These are phyloP conservation scores for Cocos nucifera DNA, from an alignment of 176 grass and related monocot genomes.

Conservation along the genomic window DNA sequence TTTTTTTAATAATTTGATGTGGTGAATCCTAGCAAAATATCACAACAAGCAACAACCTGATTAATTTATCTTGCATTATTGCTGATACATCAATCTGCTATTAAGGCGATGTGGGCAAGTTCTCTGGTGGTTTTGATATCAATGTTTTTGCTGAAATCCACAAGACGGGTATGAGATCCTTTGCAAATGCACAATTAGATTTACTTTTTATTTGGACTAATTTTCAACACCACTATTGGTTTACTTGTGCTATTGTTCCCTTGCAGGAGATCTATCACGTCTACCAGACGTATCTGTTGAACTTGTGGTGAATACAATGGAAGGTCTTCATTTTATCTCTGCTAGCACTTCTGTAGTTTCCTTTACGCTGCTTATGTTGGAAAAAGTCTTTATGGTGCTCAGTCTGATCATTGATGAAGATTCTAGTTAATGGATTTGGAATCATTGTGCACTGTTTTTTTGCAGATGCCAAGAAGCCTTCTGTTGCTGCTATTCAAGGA, in stretches of 20 bases:
- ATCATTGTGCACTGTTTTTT: not conserved
- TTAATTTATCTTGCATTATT: no score
- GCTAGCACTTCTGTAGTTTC: not conserved
- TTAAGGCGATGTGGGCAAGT: conserved; percentile 53
- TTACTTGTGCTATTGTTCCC: conserved; percentile 5
- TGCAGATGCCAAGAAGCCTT: conserved; percentile 74
- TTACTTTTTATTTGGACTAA: not conserved
- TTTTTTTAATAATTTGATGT: no score
- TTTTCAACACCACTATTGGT: not conserved
- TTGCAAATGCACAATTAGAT: not conserved
- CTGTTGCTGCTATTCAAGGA: conserved; percentile 86
- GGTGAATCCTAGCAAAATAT: no score
- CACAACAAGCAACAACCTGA: no score
- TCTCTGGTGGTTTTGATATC: conserved; percentile 97
- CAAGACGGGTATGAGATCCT: conserved; percentile 40
- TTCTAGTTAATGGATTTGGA: no score
- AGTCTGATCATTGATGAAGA: no score
- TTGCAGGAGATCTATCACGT: conserved; percentile 54
- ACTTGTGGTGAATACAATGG: conserved; percentile 71
- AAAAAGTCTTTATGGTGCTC: no score
- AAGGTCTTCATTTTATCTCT: conserved; percentile 34
- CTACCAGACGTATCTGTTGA: conserved; percentile 78
- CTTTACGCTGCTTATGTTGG: not conserved
- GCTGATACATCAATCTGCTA: conserved; percentile 12
- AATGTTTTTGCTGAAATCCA: conserved; percentile 78